Percentiles rank a stretch among this genome's conserved stretches.
Evolutionary conservation across 2,329 filamentous ascomycete genomes (phyloP).

Genomic region (Claviceps fusiformis): DNA sequence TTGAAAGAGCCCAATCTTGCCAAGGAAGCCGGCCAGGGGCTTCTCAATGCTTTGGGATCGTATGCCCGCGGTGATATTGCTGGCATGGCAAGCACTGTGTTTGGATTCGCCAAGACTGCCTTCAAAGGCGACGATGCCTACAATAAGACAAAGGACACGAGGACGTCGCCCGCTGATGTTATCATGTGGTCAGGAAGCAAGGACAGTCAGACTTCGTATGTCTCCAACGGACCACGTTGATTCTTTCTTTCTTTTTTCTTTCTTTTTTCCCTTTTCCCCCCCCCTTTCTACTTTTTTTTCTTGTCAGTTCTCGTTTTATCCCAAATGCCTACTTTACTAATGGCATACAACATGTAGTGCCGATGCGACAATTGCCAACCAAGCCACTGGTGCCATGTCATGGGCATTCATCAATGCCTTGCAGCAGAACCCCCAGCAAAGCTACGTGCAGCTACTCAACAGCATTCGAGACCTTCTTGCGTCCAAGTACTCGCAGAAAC

Average conservation of each 20-base stretch:
- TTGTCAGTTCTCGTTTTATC: too few relatives aligned
- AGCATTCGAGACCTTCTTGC: conserved; percentile 83
- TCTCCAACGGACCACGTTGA: not conserved
- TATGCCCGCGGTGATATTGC: conserved; percentile 76
- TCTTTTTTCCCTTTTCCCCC: too few relatives aligned
- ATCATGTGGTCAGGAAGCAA: conserved; percentile 98
- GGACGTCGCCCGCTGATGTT: conserved; percentile 89
- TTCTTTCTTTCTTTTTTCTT: not conserved
- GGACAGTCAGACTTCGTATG: conserved; percentile 75
- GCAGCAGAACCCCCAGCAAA: conserved; percentile 88
- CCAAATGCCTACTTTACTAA: not conserved
- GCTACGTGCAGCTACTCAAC: conserved; percentile 90
- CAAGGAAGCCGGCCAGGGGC: conserved; percentile 62
- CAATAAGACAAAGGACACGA: conserved; percentile 70
- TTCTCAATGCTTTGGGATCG: conserved; percentile 58
- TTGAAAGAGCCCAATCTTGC: conserved; percentile 72
- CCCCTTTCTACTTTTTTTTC: too few relatives aligned
- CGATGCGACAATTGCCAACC: conserved; percentile 74
- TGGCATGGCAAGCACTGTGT: conserved; percentile 66
- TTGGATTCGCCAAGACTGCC: conserved; percentile 78
- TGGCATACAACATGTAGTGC: conserved; percentile 38
- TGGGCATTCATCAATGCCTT: conserved; percentile 89
- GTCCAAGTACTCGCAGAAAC: conserved; percentile 84
- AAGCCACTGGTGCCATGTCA: conserved; percentile 96
- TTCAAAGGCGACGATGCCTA: conserved; percentile 66